Evolutionary conservation across 2,329 filamentous ascomycete genomes (phyloP).

Genomic region (Diaporthe longicolla): DNA sequence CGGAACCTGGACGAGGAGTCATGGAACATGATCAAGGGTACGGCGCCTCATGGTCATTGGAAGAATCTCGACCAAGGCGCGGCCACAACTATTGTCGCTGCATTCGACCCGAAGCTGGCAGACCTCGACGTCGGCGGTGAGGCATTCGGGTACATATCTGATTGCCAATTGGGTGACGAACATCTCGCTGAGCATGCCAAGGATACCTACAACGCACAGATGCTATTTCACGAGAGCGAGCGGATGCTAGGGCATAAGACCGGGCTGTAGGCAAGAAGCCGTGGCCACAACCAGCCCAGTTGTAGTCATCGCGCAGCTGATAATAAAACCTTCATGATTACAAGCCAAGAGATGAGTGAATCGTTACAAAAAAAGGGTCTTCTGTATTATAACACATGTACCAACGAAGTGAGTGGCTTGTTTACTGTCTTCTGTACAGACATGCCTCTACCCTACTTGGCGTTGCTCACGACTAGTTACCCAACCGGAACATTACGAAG

Average conservation of each 20-base stretch:
- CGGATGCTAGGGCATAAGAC: constrained; percentile 37
- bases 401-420: constrained; percentile 10
- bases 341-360: background rate
- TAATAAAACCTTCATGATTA: background rate
- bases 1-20: constrained; percentile 47
- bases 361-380: background rate
- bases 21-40: constrained; percentile 45
- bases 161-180: constrained; percentile 37
- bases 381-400: constrained; percentile 20
- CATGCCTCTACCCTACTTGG: constrained; percentile 15
- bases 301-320: background rate
- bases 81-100: constrained; percentile 58
- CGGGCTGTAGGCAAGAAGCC: constrained; percentile 1
- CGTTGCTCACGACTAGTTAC: background rate
- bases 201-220: constrained; percentile 34
- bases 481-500: background rate
- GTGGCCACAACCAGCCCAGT: background rate
- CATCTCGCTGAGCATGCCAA: constrained; percentile 35
- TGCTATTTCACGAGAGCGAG: constrained; percentile 39
- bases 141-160: constrained; percentile 31
- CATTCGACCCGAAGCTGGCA: constrained; percentile 55
- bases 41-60: constrained; percentile 50
- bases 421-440: constrained; percentile 11
- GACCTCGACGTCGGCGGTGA: constrained; percentile 43
- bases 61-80: constrained; percentile 56